These are phyloP conservation scores for Diophrys sp. DNA, from an alignment of 73 alveolate genomes.

Conservation along the genomic window DNA sequence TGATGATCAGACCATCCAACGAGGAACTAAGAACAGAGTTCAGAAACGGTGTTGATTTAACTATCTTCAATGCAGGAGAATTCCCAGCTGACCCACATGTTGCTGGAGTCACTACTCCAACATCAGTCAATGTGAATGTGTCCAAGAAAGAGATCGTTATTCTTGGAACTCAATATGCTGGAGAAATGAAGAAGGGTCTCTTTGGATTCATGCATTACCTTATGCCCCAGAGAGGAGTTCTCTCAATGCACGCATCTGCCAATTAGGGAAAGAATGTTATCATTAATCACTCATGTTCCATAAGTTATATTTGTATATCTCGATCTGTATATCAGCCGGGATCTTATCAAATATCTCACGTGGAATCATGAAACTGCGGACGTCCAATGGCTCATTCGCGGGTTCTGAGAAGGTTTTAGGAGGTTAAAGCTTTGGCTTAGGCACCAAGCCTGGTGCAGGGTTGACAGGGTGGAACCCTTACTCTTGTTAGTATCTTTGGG, in stretches of 20 bases:
- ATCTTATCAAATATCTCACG: no score
- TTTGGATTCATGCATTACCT: conserved; percentile 84
- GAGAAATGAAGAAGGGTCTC: conserved; percentile 95
- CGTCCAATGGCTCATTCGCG: no score
- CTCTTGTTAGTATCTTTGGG: no score
- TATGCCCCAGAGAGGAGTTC: conserved; percentile 83
- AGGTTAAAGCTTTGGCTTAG: no score
- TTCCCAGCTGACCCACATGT: conserved; percentile 80
- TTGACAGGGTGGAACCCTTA: no score
- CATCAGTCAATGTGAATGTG: conserved; percentile 80
- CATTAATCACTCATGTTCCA: no score
- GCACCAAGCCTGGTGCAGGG: no score
- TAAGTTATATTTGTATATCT: no score
- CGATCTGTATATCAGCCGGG: no score
- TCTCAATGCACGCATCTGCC: conserved; percentile 89
- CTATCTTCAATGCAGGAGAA: conserved; percentile 86
- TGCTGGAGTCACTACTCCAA: conserved; percentile 79
- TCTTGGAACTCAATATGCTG: conserved; percentile 94
- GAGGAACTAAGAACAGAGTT: conserved; percentile 17
- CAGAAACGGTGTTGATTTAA: conserved; percentile 57
- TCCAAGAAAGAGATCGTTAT: conserved; percentile 72
- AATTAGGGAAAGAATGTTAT: conserved; percentile 74
- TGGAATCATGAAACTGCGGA: no score
- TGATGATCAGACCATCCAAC: conserved; percentile 70
- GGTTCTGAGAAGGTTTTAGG: no score